These are phyloP conservation scores for Mycosphaerella sp. DNA, from an alignment of 2,329 filamentous ascomycete species.

Conservation along the genomic window DNA sequence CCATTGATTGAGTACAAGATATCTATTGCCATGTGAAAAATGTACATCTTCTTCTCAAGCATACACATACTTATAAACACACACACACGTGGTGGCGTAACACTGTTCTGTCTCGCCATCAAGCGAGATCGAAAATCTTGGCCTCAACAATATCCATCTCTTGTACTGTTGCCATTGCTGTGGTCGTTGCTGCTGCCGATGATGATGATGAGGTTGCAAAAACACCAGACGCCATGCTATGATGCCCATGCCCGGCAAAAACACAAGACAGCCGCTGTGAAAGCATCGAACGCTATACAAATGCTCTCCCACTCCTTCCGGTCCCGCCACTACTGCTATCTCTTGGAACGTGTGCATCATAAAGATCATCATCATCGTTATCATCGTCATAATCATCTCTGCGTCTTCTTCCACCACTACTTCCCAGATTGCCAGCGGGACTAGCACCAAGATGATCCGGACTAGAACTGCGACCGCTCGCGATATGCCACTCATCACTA, in stretches of 20 bases:
- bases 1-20: no score
- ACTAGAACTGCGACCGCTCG: slow-evolving; percentile 26
- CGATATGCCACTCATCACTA: slow-evolving; percentile 33
- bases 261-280: background rate
- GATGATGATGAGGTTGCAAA: background rate
- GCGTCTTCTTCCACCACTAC: slow-evolving; percentile 8
- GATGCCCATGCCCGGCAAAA: no score
- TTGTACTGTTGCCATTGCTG: background rate
- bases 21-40: no score
- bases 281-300: slow-evolving; percentile 10
- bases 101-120: no score
- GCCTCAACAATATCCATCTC: slow-evolving; percentile 6
- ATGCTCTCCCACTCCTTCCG: slow-evolving; percentile 10
- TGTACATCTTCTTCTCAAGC: no score
- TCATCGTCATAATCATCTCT: slow-evolving; percentile 11
- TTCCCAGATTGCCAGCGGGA: slow-evolving; percentile 21
- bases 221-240: background rate
- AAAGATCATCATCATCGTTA: slow-evolving; percentile 10
- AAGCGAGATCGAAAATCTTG: background rate
- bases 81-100: no score
- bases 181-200: background rate
- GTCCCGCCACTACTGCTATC: slow-evolving; percentile 3
- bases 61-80: no score
- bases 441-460: slow-evolving; percentile 26
- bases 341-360: slow-evolving; percentile 11